Evolutionary conservation across 2,329 filamentous ascomycete genomes (phyloP), one percentile per base, ranked within the genome.

Genomic region (Blastomyces percursus): DNA sequence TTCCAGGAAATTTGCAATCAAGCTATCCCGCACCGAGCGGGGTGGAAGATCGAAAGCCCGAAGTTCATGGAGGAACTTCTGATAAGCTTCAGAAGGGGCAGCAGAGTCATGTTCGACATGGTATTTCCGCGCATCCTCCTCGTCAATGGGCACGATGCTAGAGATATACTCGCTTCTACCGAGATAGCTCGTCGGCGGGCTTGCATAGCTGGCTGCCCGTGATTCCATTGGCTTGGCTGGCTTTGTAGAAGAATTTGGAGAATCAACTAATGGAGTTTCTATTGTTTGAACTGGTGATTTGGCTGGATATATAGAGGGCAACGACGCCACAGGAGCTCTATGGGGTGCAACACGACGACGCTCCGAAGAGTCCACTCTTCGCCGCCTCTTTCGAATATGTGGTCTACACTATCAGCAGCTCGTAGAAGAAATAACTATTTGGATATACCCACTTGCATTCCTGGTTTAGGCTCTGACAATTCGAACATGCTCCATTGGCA

Each of bases 61-160:
- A 27, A 64, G 27, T 30, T 66, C 59, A 40, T 58, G 42, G 9
- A 64, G 61, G 35, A 64, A 64, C 50, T 55, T 61, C 48, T 61
- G 60, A 48, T 61, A 61, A 14, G 51, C n/a, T 27, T 61, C 60
- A n/a, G 60, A 61, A 48, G 35, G 51, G 24, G 11, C 46, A 52
- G 54, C 46, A 48, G 64, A 61, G 32, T 64, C 59, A 58, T 40
- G 35, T 16, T 54, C 51, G 16, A 61, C 61, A 19, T 38, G 42
- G 58, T 66, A 66, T 24, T 64, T 63, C 32, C 57, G 64, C 1
- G 64, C 64, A 57, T 66, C 64, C n/a, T 64, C 64, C 55, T 66
- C 64, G 50, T 66, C 64, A 44, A 66, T 66, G 5, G 63, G 60
- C 14, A 63, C 61, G 16, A 64, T 63, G 54, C 60, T 61, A 3